Evolutionary conservation across 2,329 filamentous ascomycete genomes (phyloP).

Genomic region (Cladophialophora psammophila): DNA sequence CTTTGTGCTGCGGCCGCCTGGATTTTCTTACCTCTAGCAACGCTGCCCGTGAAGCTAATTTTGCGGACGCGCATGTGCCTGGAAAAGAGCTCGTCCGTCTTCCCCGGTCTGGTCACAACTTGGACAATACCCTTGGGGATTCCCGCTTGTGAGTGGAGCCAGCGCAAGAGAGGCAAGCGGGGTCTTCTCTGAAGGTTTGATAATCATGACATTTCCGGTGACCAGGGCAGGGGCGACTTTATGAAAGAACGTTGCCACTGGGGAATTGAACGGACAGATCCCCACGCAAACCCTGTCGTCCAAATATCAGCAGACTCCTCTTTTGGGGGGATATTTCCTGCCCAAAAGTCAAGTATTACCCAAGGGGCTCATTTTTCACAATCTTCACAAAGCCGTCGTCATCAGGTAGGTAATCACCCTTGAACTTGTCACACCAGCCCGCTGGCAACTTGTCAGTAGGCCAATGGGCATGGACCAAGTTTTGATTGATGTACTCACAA

Average conservation of each 20-base stretch:
- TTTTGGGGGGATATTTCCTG: not conserved
- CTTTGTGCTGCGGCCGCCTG: conserved; percentile 62
- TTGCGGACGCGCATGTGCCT: conserved; percentile 66
- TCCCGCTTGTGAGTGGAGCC: conserved; percentile 59
- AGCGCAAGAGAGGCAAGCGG: conserved; percentile 62
- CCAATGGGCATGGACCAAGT: not conserved
- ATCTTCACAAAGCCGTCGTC: conserved; percentile 41
- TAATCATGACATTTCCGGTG: conserved; percentile 61
- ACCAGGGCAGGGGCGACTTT: conserved; percentile 60
- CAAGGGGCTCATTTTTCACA: not conserved
- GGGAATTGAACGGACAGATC: conserved; percentile 67
- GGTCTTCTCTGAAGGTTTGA: conserved; percentile 65
- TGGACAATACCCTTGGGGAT: conserved; percentile 69
- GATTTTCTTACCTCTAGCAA: conserved; percentile 66
- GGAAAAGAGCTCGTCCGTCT: conserved; percentile 65
- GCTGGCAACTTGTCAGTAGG: conserved; percentile 36
- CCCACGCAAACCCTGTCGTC: conserved; percentile 51
- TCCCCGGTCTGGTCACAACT: conserved; percentile 65
- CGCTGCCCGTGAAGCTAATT: conserved; percentile 69
- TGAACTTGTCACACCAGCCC: conserved; percentile 52
- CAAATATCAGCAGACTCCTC: conserved; percentile 40
- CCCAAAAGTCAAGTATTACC: not conserved
- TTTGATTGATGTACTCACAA: conserved; percentile 10
- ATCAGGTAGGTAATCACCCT: conserved; percentile 50
- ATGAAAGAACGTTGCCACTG: conserved; percentile 35